Base-by-base conservation (phyloP, 1,284 basidiomycete genomes). In the Boletellus deceptivus region DNA sequence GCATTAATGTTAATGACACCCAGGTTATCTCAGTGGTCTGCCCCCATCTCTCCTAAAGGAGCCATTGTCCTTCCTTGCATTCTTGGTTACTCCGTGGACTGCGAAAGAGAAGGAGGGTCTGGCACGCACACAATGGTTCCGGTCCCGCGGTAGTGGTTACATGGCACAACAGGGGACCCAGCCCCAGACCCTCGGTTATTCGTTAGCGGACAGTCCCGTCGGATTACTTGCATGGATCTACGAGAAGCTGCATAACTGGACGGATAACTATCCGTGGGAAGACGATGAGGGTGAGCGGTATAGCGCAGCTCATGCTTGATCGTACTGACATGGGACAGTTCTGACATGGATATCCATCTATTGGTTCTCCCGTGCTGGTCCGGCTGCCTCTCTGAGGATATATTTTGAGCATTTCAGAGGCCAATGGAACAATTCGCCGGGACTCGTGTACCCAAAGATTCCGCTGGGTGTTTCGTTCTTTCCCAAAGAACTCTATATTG, bases 161-260 rank as follows among this genome's bases (percentile, higher is more conserved):
- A 50, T 57, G 13, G 31, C 35, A 2, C 55, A 73, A 46, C 82
- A 83, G 40, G 50, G 67, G 2, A 82, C 78, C 0, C 73, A 74
- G 50, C 82, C 82, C 0, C 80, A 83, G 61, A 84, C 81, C 0
- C 58, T 84, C 5, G 81, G 79, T 0, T 84, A 84, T 56, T 60
- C 68, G 11, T 65, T 84, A 2, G 64, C 74, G 0, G 82, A 83
- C 59, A 83, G 80, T n/a, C 83, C 83, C 14, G 70, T 73, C 6
- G 81, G 78, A 0, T 60, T 84, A 14, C 70, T 84, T 2, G 78
- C 75, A 1, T 84, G 81, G 79, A 77, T 84, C 31, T 82, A 81
- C 48, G 80, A 83, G 55, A 83, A 84, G 54, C 63, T 83, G 0
- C 67, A 75, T 4, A 58, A 63, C 16, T 82, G 80, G 77, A 72